Base-by-base conservation (phyloP, 2,329 filamentous ascomycete species). In the Epichloe uncinata region DNA sequence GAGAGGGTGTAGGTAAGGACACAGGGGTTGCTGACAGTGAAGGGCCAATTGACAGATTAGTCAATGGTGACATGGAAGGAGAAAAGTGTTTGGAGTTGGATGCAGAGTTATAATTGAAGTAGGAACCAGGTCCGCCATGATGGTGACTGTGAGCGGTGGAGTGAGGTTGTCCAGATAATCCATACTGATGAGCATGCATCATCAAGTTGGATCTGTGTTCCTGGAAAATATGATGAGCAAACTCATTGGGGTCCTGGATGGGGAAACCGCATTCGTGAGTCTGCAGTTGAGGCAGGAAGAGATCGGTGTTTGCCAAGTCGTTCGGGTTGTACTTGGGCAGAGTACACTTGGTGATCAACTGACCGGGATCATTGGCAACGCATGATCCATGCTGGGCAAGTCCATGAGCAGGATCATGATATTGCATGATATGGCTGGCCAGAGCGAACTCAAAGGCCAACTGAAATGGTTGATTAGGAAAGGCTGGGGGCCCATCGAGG, bases 171-270 rank as follows among this genome's bases (percentile, higher is more conserved):
- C 42, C 53, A 7, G 49, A 30, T 6, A 53, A 49, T 16, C 46
- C 52, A 38, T 42, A 43, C 22, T 53, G 53, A 22, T 57, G 52
- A 7, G 45, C 42, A 26, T 54, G 50, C 41, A 55, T 45, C 46
- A 50, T 36, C 4, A 55, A 42, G 11, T 54, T 49, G 30, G 53
- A 46, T 33, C 52, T 53, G 46, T 64, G 62, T 41, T 62, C 56
- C 41, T 61, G 53, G 16, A 63, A 57, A n/a, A 63, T 57, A 44
- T 64, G 62, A 34, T 59, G 54, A 8, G 60, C 58, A 52, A 61
- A 63, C 38, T 55, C 54, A 26, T 54, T 54, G 8, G 59, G 53
- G 22, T 60, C 57, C 13, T 63, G 57, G 26, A 62, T 54, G 18
- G 56, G 54, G 46, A 61, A 63, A 33, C 60, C 61, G 46, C 62